Percentiles rank a stretch among this genome's conserved stretches.
Evolutionary conservation across 2,329 filamentous ascomycete species (phyloP).

Genomic region (Myriangium duriaei): DNA sequence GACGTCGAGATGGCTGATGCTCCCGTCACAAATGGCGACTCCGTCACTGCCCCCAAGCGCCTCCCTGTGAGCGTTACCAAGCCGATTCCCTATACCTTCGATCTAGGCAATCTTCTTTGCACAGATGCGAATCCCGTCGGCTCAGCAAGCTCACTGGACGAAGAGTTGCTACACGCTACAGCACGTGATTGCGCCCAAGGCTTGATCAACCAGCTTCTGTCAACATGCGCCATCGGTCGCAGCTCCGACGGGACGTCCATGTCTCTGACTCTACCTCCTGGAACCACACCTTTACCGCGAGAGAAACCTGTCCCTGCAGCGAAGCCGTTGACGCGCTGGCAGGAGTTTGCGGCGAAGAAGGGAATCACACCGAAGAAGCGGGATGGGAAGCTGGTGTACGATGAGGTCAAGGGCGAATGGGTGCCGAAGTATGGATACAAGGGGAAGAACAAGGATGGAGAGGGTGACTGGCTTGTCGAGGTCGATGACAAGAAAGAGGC

Average conservation of each 20-base stretch:
- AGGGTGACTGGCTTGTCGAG: slow-evolving; percentile 84
- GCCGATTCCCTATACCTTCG: slow-evolving; percentile 82
- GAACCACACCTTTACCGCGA: slow-evolving; percentile 62
- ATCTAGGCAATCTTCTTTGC: slow-evolving; percentile 75
- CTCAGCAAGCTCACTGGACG: slow-evolving; percentile 30
- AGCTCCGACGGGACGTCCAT: slow-evolving; percentile 50
- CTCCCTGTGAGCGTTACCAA: slow-evolving; percentile 39
- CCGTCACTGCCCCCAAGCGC: slow-evolving; percentile 9
- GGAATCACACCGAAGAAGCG: slow-evolving; percentile 83
- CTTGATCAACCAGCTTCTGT: slow-evolving; percentile 88
- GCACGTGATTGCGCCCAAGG: slow-evolving; percentile 85
- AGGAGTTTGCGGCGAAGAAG: slow-evolving; percentile 92
- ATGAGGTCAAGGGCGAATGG: slow-evolving; percentile 78
- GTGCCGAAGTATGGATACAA: slow-evolving; percentile 92
- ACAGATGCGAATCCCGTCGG: slow-evolving; percentile 76
- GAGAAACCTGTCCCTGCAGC: slow-evolving; percentile 80
- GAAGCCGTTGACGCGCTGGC: slow-evolving; percentile 84
- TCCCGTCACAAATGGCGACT: slow-evolving; percentile 5
- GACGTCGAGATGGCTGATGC: slow-evolving; percentile 11
- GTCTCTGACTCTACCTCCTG: slow-evolving; percentile 61
- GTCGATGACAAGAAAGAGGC: slow-evolving; percentile 56
- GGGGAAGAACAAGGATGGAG: slow-evolving; percentile 72
- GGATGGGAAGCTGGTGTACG: slow-evolving; percentile 70
- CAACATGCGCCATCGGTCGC: slow-evolving; percentile 67
- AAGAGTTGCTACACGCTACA: slow-evolving; percentile 48